phyloP scores from a whole-genome alignment of 495 filamentous ascomycete species.

The Hypoxylon lenormandii region DNA sequence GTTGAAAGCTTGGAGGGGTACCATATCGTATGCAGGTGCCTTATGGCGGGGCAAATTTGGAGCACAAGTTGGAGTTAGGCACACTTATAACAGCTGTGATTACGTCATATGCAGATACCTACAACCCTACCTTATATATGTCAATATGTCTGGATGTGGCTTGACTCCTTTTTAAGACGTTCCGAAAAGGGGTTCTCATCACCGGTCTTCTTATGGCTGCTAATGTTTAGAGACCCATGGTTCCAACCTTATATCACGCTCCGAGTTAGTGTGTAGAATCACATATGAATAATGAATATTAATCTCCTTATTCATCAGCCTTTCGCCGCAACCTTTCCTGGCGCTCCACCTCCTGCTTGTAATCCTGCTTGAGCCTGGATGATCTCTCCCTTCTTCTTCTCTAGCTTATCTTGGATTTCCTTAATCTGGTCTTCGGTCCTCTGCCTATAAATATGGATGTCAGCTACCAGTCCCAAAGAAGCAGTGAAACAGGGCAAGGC shows the following conservation, averaged over 20 bases:
- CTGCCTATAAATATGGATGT: slow-evolving; percentile 66
- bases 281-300: neutral
- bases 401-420: slow-evolving; percentile 81
- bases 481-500: neutral
- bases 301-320: slow-evolving; percentile 1
- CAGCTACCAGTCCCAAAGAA: neutral
- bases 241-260: no score
- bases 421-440: slow-evolving; percentile 84
- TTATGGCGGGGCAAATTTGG: slow-evolving; percentile 13
- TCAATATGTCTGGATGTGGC: no score
- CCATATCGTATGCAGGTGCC: neutral
- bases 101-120: slow-evolving; percentile 12
- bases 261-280: no score
- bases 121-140: no score
- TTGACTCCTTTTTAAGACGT: no score
- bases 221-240: no score
- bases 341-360: slow-evolving; percentile 50
- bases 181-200: no score
- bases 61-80: no score
- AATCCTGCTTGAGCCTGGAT: slow-evolving; percentile 60
- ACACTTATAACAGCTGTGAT: neutral
- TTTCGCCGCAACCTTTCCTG: slow-evolving; percentile 46
- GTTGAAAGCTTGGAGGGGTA: slow-evolving; percentile 6
- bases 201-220: no score
- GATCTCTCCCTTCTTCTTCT: slow-evolving; percentile 74